Evolutionary conservation across 2,329 filamentous ascomycete species (phyloP).

Genomic region (Epichloe glyceriae): DNA sequence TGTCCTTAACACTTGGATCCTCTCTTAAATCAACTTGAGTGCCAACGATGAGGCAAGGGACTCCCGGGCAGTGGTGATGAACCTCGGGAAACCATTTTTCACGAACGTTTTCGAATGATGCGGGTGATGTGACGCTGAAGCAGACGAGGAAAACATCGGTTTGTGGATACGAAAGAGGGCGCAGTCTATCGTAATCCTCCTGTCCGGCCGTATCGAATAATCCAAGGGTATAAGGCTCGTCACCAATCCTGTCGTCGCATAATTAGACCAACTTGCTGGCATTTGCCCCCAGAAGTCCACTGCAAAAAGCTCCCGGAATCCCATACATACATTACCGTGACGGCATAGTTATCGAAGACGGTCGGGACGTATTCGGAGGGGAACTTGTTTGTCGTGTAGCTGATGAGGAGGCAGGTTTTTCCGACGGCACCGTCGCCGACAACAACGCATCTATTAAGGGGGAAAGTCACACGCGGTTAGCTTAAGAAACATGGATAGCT

Average conservation of each 20-base stretch:
- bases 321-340: constrained; percentile 89
- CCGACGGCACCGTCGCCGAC: constrained; percentile 98
- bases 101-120: constrained; percentile 96
- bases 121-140: constrained; percentile 94
- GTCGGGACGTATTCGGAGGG: constrained; percentile 99
- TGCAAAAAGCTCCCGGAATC: background rate
- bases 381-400: constrained; percentile 99
- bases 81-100: constrained; percentile 99
- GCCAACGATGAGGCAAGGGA: constrained; percentile 93
- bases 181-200: constrained; percentile 97
- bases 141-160: constrained; percentile 98
- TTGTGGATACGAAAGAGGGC: constrained; percentile 93
- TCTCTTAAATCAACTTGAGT: constrained; percentile 95
- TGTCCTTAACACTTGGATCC: constrained; percentile 74
- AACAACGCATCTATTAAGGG: constrained; percentile 69
- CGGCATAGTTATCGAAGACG: constrained; percentile 98
- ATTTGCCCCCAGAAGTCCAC: background rate
- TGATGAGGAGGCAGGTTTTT: constrained; percentile 98
- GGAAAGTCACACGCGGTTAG: background rate
- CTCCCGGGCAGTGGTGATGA: constrained; percentile 94
- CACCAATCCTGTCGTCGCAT: constrained; percentile 65
- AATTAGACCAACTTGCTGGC: constrained; percentile 7
- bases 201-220: constrained; percentile 98
- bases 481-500: background rate
- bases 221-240: constrained; percentile 94